phyloP scores from a whole-genome alignment of 1,139 yeast genomes.

The Geotrichum europaeum region DNA sequence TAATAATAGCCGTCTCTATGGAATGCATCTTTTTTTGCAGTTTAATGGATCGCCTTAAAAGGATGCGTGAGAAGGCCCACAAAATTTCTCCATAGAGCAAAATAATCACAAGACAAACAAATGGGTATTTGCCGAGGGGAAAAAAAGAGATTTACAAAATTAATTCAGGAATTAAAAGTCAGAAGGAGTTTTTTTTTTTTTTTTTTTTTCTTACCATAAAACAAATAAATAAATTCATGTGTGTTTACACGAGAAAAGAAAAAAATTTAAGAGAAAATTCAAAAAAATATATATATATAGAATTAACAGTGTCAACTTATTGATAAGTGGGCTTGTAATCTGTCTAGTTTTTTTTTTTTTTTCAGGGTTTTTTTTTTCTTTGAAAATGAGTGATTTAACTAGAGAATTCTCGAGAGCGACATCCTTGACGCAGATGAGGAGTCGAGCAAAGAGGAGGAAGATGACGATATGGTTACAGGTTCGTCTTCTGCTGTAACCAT shows the following conservation, averaged over 20 bases:
- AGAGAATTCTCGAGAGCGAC: slow-evolving; percentile 5
- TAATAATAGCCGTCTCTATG: not conserved
- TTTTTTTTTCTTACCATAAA: too few relatives aligned
- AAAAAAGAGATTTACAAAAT: not conserved
- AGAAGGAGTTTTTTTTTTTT: too few relatives aligned
- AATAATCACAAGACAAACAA: too few relatives aligned
- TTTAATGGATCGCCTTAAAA: not conserved
- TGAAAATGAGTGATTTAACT: not conserved
- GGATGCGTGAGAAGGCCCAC: not conserved
- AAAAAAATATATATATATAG: not conserved
- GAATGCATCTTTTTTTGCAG: not conserved
- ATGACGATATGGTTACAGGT: not conserved
- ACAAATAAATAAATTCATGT: not conserved
- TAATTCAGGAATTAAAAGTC: too few relatives aligned
- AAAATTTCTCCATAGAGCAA: too few relatives aligned
- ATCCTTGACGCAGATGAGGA: slow-evolving; percentile 7
- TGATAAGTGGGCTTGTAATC: not conserved
- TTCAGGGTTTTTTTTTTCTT: not conserved
- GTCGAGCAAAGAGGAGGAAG: not conserved
- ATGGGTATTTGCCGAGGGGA: not conserved
- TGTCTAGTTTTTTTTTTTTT: not conserved
- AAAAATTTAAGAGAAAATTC: not conserved
- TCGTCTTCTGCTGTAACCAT: not conserved
- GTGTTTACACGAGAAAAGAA: not conserved
- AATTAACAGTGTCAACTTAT: not conserved